Conservation (phyloP, 768 basidiomycete species). For the Daedaleopsis nitida region DNA sequence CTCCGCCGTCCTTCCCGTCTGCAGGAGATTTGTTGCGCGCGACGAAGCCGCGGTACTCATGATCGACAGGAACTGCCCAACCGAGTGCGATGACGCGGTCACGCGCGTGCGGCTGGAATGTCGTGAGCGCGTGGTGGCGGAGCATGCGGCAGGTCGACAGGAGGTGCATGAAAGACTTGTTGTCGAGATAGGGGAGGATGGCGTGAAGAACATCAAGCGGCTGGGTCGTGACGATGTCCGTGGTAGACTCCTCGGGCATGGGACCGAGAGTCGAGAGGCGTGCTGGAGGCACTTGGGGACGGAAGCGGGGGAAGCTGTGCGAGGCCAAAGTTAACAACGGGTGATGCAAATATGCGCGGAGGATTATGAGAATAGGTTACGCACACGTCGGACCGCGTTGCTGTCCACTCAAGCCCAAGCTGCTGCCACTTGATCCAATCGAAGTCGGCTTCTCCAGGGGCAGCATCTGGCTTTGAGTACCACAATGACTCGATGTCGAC, state of each 20-base stretch:
- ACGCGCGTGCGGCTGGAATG: slow-evolving; percentile 29
- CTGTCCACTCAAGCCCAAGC: slow-evolving; percentile 21
- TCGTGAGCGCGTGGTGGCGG: slow-evolving; percentile 27
- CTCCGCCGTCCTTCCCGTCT: background rate
- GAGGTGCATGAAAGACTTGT: slow-evolving; percentile 24
- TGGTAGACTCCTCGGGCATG: background rate
- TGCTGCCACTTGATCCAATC: slow-evolving; percentile 24
- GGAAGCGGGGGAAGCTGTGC: slow-evolving; percentile 30
- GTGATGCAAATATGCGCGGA: no score
- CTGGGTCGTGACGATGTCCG: slow-evolving; percentile 23
- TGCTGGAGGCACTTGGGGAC: slow-evolving; percentile 9
- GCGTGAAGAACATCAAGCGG: slow-evolving; percentile 28
- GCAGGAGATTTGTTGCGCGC: background rate
- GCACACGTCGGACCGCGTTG: slow-evolving; percentile 12
- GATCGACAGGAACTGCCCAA: slow-evolving; percentile 28
- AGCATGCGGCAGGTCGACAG: slow-evolving; percentile 31
- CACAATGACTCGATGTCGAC: slow-evolving; percentile 29
- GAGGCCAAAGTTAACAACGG: background rate
- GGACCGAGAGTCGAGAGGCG: slow-evolving; percentile 12
- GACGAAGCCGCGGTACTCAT: slow-evolving; percentile 15
- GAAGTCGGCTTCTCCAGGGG: slow-evolving; percentile 18
- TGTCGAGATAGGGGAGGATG: slow-evolving; percentile 27
- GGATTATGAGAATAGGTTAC: background rate
- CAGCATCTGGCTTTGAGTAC: slow-evolving; percentile 3
- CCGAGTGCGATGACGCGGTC: slow-evolving; percentile 24